Base-by-base conservation (phyloP, 164 flowering plant genomes). In the Buxus sempervirens region DNA sequence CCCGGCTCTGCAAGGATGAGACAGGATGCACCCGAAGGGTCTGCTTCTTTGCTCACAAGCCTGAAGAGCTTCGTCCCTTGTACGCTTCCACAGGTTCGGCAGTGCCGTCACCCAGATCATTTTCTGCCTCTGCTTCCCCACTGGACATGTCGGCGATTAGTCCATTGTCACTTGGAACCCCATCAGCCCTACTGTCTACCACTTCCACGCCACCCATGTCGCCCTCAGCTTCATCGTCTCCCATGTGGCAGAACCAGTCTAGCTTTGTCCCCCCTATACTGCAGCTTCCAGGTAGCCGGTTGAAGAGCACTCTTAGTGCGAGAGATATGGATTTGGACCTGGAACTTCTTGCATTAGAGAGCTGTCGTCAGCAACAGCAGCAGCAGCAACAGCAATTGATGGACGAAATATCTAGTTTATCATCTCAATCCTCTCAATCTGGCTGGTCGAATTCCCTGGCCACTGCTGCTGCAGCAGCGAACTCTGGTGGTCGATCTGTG, bases 1-100 rank as follows among this genome's bases (percentile, higher is more conserved):
- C 98, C 62, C 69, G 97, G 70, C 89, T 90, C 19, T 93, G 98
- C 78, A 91, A 93, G 81, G 98, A 93, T 63, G 98, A 88, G 74
- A 87, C 82, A 36, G 88, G 89, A 0, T 93, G 98, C 73, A 63
- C 78, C 0, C 75, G 98, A 32, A 86, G 88, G 79, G 97, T 93
- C 6, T 93, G 98, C 72, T 93, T 93, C 76, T 93, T 93, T 70
- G 98, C 98, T 54, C 98, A 93, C 80, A 89, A 76, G 54, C 78
- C 72, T 7, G 98, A 88, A 32, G 97, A 93, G 70, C 64, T 93
- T 38, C 85, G 98, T 0, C 96, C 98, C n/a, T 78, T 91, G 8
- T 86, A 86, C 73, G 87, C 94, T 14, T 88, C 97, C 25, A 93
- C 98, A 0, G 98, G 98, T 5, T 91, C 98, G 1, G 96, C 85